Conservation (phyloP, 352 stramenopile genomes). For the Phytophthora tentaculata region DNA sequence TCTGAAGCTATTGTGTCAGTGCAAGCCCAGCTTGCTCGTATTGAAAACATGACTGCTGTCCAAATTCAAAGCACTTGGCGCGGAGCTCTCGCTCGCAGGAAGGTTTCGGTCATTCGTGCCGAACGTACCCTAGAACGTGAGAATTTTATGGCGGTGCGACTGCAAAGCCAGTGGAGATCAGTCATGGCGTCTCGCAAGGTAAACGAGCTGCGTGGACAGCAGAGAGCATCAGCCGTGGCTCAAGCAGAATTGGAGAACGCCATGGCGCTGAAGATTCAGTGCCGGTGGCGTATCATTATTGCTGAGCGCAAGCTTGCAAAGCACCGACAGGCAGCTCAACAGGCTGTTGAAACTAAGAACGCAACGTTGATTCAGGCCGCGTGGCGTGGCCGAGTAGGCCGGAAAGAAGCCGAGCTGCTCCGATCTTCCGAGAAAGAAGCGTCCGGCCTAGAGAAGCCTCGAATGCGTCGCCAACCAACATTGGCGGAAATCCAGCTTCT, state of each 20-base stretch:
- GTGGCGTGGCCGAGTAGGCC: conserved; percentile 23
- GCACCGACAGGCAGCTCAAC: conserved; percentile 3
- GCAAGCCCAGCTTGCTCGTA: conserved; percentile 21
- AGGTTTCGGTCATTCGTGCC: background rate
- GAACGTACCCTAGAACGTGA: conserved; percentile 3
- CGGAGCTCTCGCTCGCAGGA: conserved; percentile 7
- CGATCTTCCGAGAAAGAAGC: conserved; percentile 9
- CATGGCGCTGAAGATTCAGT: conserved; percentile 40
- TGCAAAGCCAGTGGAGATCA: conserved; percentile 28
- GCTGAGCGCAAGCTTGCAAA: background rate
- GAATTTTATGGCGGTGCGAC: conserved; percentile 14
- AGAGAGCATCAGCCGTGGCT: background rate
- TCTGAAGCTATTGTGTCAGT: conserved; percentile 31
- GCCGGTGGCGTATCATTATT: conserved; percentile 23
- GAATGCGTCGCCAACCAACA: conserved; percentile 40
- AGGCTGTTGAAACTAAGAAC: conserved; percentile 18
- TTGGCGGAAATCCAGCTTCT: conserved; percentile 52
- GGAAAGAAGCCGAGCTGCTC: conserved; percentile 8
- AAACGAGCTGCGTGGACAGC: conserved; percentile 15
- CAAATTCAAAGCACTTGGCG: conserved; percentile 49
- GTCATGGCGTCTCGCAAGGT: conserved; percentile 23
- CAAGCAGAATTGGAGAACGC: conserved; percentile 15
- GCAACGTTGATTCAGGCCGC: conserved; percentile 24
- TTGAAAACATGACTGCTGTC: conserved; percentile 38
- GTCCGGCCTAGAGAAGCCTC: conserved; percentile 4